Evolutionary conservation across 2,329 filamentous ascomycete species (phyloP).

Genomic region (Tolypocladium tundrense): DNA sequence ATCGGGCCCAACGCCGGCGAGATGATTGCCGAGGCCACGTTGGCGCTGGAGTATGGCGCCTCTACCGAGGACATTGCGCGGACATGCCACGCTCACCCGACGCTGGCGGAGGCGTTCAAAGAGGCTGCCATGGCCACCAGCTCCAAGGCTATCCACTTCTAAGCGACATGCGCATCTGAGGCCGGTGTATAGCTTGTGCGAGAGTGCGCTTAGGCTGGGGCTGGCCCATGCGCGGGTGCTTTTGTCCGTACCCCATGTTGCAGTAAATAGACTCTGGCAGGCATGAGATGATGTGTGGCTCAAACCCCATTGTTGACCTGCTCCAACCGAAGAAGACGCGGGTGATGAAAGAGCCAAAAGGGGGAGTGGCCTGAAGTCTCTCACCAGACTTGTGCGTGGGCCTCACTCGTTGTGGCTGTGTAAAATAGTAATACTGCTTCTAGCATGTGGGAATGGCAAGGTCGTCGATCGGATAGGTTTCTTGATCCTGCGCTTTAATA

Average conservation of each 20-base stretch:
- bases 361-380: background rate
- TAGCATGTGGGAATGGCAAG: background rate
- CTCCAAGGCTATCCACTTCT: constrained; percentile 93
- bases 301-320: background rate
- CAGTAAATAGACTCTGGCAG: background rate
- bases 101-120: constrained; percentile 95
- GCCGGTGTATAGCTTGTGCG: background rate
- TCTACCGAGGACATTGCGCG: constrained; percentile 89
- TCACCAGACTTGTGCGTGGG: background rate
- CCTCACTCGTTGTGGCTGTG: background rate
- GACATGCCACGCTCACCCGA: constrained; percentile 95
- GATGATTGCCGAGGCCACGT: constrained; percentile 96
- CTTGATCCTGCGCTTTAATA: background rate
- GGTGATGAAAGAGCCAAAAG: background rate
- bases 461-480: background rate
- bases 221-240: background rate
- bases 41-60: constrained; percentile 93
- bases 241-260: background rate
- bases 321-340: background rate
- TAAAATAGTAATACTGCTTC: background rate
- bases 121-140: constrained; percentile 98
- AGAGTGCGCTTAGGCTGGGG: background rate
- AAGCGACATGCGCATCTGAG: constrained; percentile 20
- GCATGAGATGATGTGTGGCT: background rate
- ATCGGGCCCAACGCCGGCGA: constrained; percentile 92